phyloP scores from a whole-genome alignment of 1,284 basidiomycete species.

The Microbotryum violaceum region DNA sequence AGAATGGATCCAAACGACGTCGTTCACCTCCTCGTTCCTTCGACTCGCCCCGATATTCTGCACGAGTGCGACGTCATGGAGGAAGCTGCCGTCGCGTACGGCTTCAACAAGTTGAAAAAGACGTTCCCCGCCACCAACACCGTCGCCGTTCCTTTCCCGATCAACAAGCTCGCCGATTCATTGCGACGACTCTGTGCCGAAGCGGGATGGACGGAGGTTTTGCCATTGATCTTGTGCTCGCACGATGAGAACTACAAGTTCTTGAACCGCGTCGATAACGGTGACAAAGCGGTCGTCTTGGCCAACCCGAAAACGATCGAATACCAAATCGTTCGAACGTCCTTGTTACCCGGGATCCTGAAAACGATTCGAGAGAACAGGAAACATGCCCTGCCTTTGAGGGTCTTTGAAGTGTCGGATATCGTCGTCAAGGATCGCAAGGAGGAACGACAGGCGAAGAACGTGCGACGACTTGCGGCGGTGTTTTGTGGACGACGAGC shows the following conservation, averaged over 20 bases:
- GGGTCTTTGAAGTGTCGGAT: constrained; percentile 89
- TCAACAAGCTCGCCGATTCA: constrained; percentile 86
- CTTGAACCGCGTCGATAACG: constrained; percentile 78
- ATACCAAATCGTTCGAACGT: constrained; percentile 95
- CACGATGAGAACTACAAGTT: constrained; percentile 96
- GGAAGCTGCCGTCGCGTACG: constrained; percentile 94
- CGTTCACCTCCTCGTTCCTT: constrained; percentile 65
- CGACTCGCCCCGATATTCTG: constrained; percentile 90
- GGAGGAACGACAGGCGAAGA: constrained; percentile 75
- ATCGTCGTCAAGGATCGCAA: constrained; percentile 77
- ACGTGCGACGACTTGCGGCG: constrained; percentile 77
- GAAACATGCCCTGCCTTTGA: constrained; percentile 83
- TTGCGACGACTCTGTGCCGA: constrained; percentile 84
- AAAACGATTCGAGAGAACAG: constrained; percentile 97
- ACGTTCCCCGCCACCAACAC: constrained; percentile 92
- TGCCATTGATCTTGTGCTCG: constrained; percentile 94
- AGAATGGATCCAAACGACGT: constrained; percentile 55
- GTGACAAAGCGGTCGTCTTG: constrained; percentile 73
- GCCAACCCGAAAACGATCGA: constrained; percentile 96
- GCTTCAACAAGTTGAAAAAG: constrained; percentile 91
- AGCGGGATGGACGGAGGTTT: constrained; percentile 90
- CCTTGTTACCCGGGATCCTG: constrained; percentile 86
- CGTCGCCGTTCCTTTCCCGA: constrained; percentile 80
- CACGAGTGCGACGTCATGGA: constrained; percentile 99
- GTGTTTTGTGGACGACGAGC: constrained; percentile 90